These are phyloP conservation scores for Sesbania bispinosa DNA, from an alignment of 306 rosid genomes.

Conservation along the genomic window DNA sequence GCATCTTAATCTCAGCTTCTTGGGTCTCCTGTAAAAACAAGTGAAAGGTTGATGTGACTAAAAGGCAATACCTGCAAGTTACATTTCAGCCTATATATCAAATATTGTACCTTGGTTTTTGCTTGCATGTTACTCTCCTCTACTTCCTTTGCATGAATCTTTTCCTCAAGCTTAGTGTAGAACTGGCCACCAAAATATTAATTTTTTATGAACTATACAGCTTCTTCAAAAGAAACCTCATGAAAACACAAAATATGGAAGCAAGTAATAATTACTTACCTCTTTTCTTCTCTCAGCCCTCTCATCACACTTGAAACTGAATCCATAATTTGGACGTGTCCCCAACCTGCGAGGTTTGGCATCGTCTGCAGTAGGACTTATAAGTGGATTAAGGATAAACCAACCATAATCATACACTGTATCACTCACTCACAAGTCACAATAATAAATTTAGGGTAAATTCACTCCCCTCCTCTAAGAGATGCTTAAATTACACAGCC, in stretches of 20 bases:
- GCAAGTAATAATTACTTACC: slow-evolving; percentile 49
- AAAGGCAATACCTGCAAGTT: slow-evolving; percentile 9
- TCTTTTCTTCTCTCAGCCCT: slow-evolving; percentile 93
- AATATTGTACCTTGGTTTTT: slow-evolving; percentile 68
- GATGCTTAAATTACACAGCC: background rate
- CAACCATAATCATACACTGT: slow-evolving; percentile 4
- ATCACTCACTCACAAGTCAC: too few species aligned
- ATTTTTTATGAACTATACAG: background rate
- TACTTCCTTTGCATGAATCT: slow-evolving; percentile 89
- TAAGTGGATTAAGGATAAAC: slow-evolving; percentile 50
- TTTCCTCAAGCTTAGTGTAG: slow-evolving; percentile 93
- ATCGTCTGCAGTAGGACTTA: slow-evolving; percentile 71
- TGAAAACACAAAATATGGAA: slow-evolving; percentile 3
- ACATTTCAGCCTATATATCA: slow-evolving; percentile 17
- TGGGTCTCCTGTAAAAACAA: slow-evolving; percentile 70
- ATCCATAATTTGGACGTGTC: slow-evolving; percentile 82
- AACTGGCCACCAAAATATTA: slow-evolving; percentile 57
- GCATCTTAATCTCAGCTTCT: slow-evolving; percentile 74
- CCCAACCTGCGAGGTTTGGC: slow-evolving; percentile 55
- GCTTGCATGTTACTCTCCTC: slow-evolving; percentile 89
- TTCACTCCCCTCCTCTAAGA: background rate
- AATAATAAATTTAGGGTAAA: background rate
- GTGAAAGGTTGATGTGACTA: slow-evolving; percentile 1
- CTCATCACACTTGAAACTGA: slow-evolving; percentile 92
- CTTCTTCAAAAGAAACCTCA: slow-evolving; percentile 20